Percentiles rank a stretch among this genome's conserved stretches.
Evolutionary conservation across 768 basidiomycete species (phyloP).

Genomic region (Tulasnella sp.): DNA sequence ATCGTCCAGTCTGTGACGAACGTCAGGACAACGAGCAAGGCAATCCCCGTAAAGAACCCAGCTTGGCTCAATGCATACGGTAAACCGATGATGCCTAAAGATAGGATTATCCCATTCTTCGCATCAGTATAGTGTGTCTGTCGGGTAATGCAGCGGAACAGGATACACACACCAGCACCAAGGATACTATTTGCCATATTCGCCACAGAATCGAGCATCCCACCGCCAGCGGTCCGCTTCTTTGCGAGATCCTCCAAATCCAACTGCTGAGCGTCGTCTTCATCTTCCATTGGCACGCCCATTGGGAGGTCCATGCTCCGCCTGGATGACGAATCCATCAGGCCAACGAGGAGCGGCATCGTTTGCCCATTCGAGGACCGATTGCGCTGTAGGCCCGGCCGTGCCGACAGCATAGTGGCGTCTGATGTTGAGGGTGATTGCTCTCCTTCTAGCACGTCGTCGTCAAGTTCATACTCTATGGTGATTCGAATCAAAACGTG

Average conservation of each 20-base stretch:
- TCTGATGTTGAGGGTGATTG: slow-evolving; percentile 27
- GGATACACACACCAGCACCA: slow-evolving; percentile 59
- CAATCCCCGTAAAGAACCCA: slow-evolving; percentile 78
- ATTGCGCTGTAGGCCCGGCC: slow-evolving; percentile 22
- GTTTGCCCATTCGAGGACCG: slow-evolving; percentile 29
- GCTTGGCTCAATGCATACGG: slow-evolving; percentile 93
- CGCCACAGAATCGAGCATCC: slow-evolving; percentile 67
- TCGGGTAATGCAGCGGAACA: background rate
- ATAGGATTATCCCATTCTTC: too few relatives aligned
- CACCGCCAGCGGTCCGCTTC: slow-evolving; percentile 57
- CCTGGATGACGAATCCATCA: slow-evolving; percentile 53
- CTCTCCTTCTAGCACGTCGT: slow-evolving; percentile 64
- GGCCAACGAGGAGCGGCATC: slow-evolving; percentile 70
- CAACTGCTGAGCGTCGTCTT: slow-evolving; percentile 32
- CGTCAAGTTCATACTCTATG: slow-evolving; percentile 73
- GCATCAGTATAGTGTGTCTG: background rate
- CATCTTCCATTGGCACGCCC: background rate
- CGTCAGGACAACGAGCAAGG: slow-evolving; percentile 73
- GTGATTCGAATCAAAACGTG: background rate
- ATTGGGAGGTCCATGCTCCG: slow-evolving; percentile 44
- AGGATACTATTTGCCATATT: slow-evolving; percentile 97
- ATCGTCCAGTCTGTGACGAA: slow-evolving; percentile 96
- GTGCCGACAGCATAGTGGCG: slow-evolving; percentile 27
- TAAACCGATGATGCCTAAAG: slow-evolving; percentile 27
- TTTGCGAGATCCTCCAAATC: slow-evolving; percentile 65